Percentiles rank a stretch among this genome's conserved stretches.
These are phyloP conservation scores for Komagataella kurtzmanii DNA, from an alignment of 805 yeast species.

Conservation along the genomic window DNA sequence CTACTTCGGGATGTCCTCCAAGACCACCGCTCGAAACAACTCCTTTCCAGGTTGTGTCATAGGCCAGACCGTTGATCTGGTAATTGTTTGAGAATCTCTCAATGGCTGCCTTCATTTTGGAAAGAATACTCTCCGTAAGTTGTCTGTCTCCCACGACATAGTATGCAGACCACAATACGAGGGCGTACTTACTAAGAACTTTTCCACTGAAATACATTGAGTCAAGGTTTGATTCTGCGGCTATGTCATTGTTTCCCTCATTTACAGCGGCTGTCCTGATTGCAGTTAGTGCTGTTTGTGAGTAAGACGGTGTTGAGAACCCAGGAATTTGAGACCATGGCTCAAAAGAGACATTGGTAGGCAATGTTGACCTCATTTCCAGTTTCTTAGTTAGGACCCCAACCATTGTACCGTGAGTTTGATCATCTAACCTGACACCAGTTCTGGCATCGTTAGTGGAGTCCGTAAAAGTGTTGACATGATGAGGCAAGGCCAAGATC, in stretches of 20 bases:
- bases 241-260: conserved; percentile 28
- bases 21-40: conserved; percentile 36
- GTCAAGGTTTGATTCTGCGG: conserved; percentile 24
- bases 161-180: conserved; percentile 35
- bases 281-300: conserved; percentile 8
- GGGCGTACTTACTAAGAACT: conserved; percentile 41
- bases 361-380: conserved; percentile 23
- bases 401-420: conserved; percentile 37
- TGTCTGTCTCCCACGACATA: conserved; percentile 31
- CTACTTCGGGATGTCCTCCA: conserved; percentile 27
- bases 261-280: conserved; percentile 19
- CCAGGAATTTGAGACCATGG: conserved; percentile 44
- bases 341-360: conserved; percentile 27
- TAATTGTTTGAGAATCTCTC: conserved; percentile 22
- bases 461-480: conserved; percentile 21
- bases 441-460: conserved; percentile 17
- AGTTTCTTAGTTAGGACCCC: conserved; percentile 28
- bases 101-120: conserved; percentile 32
- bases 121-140: conserved; percentile 33
- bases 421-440: conserved; percentile 26
- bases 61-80: conserved; percentile 34
- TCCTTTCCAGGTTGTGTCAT: conserved; percentile 43
- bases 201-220: conserved; percentile 43
- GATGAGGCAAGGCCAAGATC: conserved; percentile 45
- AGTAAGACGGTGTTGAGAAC: conserved; percentile 10